Base-by-base conservation (phyloP, 768 basidiomycete genomes). In the Lanmaoa pseudosensibilis region DNA sequence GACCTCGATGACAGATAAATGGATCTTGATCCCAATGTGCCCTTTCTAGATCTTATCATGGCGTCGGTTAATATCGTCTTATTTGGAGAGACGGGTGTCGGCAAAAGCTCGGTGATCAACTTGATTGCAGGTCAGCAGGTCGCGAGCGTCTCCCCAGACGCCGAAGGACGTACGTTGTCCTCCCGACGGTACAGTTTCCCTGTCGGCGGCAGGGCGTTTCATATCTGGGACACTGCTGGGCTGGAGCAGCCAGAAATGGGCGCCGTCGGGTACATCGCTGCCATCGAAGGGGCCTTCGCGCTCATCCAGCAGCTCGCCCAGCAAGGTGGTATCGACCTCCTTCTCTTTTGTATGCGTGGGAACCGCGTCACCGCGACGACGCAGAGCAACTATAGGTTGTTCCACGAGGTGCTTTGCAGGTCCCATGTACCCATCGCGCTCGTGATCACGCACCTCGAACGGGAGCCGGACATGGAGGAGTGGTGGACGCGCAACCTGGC, bases 71-170 rank as follows among this genome's bases (percentile, higher is more conserved):
- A 79, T 47, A 62, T 78, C 40, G 66, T 79, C 45, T 41, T 80
- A 18, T 78, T 78, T 44, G 78, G 78, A 10, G 76, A 78, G 57
- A 71, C 74, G 0, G 75, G 78, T 18, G 55, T 66, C 0, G 69
- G 69, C 34, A 72, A 68, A 58, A 72, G 66, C 55, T 70, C 68
- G 0, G 56, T 71, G n/a, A 62, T 72, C 58, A 70, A 70, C 52
- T 10, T 72, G 50, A 61, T 70, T 19, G 70, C 69, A 4, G 69
- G 66, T 4, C 37, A 12, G 23, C n/a, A 30, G 1, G 46, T 69
- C 38, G 69, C 69, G 2, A 43, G 38, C 3, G 27, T 27, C 27
- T 27, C 27, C 27, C 46, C 63, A 19, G 59, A 66, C 3, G 64
- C 71, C 3, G 30, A 55, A 0, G 77, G 75, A 0, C 72, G 71